Conservation (phyloP, 192 early-diverging fungal species). For the Phlyctochytrium arcticum region DNA sequence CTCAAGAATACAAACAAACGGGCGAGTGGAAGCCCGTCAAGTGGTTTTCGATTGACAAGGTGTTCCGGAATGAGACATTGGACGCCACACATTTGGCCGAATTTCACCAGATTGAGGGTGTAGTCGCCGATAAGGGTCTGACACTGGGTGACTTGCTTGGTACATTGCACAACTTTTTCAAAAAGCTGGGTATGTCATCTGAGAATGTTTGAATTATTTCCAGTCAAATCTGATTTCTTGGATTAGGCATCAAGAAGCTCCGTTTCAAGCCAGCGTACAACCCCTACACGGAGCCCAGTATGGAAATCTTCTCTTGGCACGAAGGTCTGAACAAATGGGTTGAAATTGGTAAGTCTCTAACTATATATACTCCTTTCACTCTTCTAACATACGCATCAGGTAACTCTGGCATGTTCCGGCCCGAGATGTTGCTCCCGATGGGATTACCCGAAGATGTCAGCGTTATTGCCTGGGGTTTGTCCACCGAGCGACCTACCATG, state of each 20-base stretch:
- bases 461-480: slow-evolving; percentile 97
- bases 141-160: slow-evolving; percentile 96
- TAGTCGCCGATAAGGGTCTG: slow-evolving; percentile 92
- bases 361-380: too few species aligned
- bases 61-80: slow-evolving; percentile 96
- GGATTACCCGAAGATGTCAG: slow-evolving; percentile 91
- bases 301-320: slow-evolving; percentile 99
- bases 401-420: slow-evolving; percentile 99
- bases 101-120: slow-evolving; percentile 99
- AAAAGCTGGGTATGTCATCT: slow-evolving; percentile 77
- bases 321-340: slow-evolving; percentile 37
- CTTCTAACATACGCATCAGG: too few species aligned
- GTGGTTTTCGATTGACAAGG: slow-evolving; percentile 99
- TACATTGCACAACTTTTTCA: slow-evolving; percentile 93
- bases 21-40: slow-evolving; percentile 89
- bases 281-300: slow-evolving; percentile 98
- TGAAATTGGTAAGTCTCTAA: too few species aligned
- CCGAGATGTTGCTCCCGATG: slow-evolving; percentile 94
- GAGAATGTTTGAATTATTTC: background rate
- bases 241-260: slow-evolving; percentile 58
- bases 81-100: slow-evolving; percentile 99
- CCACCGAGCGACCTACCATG: slow-evolving; percentile 97
- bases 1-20: slow-evolving; percentile 52
- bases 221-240: slow-evolving; percentile 33
- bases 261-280: slow-evolving; percentile 99